A percentile compares a stretch with the other conserved stretches of the same genome.
Evolutionary conservation across 768 basidiomycete species (phyloP).

Genomic region (button mushroom (Agaricus bisporus)): DNA sequence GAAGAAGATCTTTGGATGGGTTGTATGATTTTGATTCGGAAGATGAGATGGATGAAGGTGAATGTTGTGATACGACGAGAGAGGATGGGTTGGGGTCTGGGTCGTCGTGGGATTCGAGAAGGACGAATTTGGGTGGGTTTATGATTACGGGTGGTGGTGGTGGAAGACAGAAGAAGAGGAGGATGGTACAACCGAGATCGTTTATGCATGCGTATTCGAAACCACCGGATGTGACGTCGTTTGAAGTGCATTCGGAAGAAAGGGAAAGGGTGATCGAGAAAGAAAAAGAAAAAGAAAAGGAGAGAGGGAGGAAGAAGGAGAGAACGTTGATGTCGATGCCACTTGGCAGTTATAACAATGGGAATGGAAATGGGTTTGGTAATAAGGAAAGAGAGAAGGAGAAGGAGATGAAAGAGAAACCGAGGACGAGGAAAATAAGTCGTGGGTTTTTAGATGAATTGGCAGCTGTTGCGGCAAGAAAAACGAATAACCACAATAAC

Average conservation of each 20-base stretch:
- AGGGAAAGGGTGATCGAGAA: not conserved
- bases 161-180: not conserved
- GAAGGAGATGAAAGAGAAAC: not conserved
- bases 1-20: no score
- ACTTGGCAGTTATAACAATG: not conserved
- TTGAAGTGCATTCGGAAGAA: not conserved
- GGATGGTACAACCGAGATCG: slow-evolving; percentile 4
- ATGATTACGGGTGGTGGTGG: not conserved
- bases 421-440: slow-evolving; percentile 8
- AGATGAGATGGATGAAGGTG: not conserved
- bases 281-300: not conserved
- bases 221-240: not conserved
- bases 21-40: no score
- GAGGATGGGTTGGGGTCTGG: not conserved
- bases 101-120: not conserved
- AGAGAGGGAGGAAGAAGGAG: not conserved
- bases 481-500: slow-evolving; percentile 2
- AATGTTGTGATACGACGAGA: no score
- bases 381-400: not conserved
- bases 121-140: not conserved
- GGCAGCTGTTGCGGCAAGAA: slow-evolving; percentile 5
- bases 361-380: not conserved
- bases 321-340: slow-evolving; percentile 1
- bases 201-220: slow-evolving; percentile 6
- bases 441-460: slow-evolving; percentile 9